Base-by-base conservation (phyloP, 768 basidiomycete species). In the Coprinopsis strossmayeri region DNA sequence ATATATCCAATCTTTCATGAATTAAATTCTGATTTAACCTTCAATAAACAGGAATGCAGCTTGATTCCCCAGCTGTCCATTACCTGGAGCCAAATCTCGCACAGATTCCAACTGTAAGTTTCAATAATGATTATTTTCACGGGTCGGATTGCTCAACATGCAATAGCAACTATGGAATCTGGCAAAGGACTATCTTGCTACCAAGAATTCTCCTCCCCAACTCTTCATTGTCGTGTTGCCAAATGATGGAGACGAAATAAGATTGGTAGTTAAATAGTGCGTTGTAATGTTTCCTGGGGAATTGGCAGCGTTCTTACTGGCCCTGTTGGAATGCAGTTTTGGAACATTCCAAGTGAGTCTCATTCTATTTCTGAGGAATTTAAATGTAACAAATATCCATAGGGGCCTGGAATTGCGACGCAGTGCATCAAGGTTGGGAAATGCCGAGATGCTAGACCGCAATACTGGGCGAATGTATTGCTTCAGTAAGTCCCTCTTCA, bases 391-490 rank as follows among this genome's bases (percentile, higher is more conserved):
- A 42, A 13, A 5, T 53, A 13, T 44, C 17, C 58, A 86, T 79
- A 69, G 76, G 54, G 87, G 87, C 26, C n/a, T n/a, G n/a, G n/a
- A n/a, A 83, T 91, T 2, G 81, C 87, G 0, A 90, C 89, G 0
- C 88, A 91, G 50, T 91, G 88, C 59, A 49, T 91, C 45, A 85
- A 84, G 63, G 68, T 71, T 1, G 57, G 49, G 13, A 87, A 88
- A 53, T 82, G 82, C 55, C 68, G 58, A 47, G 63, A 74, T 0
- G 87, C 87, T 0, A 87, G 80, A 46, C 61, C 74, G 0, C 89
- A 91, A 51, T 91, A 90, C 54, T 91, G 76, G 59, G 87, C 84
- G 0, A 91, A 90, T 50, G 84, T 89, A 0, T 79, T 79, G 51
- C 63, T 90, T 7, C 89, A 90, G n/a, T n/a, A n/a, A n/a, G n/a